These are phyloP conservation scores for Eutrema yunnanense DNA, from an alignment of 345 rosid genomes.

Conservation along the genomic window DNA sequence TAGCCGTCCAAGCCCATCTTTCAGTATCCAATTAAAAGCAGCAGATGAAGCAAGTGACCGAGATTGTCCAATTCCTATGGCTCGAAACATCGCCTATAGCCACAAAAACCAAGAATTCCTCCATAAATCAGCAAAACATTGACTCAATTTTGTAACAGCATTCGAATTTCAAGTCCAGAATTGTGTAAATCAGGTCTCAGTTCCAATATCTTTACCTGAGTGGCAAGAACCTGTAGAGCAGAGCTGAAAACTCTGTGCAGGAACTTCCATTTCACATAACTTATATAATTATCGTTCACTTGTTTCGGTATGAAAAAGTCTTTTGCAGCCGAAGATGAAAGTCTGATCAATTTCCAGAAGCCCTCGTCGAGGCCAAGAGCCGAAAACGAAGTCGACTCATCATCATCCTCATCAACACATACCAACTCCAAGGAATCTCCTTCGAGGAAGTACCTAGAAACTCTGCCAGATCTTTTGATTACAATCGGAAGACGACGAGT, in stretches of 20 bases:
- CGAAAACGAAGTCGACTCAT: slow-evolving; percentile 6
- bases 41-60: slow-evolving; percentile 85
- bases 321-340: slow-evolving; percentile 40
- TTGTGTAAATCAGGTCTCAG: not conserved
- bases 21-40: slow-evolving; percentile 87
- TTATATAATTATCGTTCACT: slow-evolving; percentile 51
- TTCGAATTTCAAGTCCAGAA: not conserved
- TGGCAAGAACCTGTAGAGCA: slow-evolving; percentile 87
- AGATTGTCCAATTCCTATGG: slow-evolving; percentile 80
- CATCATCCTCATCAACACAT: not conserved
- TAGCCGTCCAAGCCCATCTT: slow-evolving; percentile 85
- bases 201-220: slow-evolving; percentile 36
- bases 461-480: slow-evolving; percentile 11
- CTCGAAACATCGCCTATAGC: slow-evolving; percentile 76
- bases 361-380: not conserved
- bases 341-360: slow-evolving; percentile 32
- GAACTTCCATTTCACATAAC: slow-evolving; percentile 84
- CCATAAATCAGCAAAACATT: not conserved
- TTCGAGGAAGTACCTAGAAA: slow-evolving; percentile 20
- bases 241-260: slow-evolving; percentile 92
- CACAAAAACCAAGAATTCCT: not conserved
- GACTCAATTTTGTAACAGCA: not conserved
- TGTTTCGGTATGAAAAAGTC: slow-evolving; percentile 75
- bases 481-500: slow-evolving; percentile 3
- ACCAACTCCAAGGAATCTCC: slow-evolving; percentile 17